Evolutionary conservation across 192 early-diverging fungal species (phyloP), one percentile per base, ranked within the genome.

Genomic region (Thamnidium elegans): DNA sequence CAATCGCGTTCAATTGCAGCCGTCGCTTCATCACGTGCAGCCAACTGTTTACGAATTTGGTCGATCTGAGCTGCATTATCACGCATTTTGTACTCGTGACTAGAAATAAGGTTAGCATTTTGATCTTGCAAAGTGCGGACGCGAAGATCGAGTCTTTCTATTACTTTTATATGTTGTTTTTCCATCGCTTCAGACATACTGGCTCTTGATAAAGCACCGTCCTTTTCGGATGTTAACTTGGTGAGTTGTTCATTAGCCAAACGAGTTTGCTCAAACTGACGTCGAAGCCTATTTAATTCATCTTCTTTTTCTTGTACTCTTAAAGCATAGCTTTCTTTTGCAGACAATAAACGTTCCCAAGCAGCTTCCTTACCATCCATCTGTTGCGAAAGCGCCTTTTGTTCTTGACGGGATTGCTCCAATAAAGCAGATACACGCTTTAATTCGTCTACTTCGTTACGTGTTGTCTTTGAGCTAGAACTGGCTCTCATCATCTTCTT

Each of bases 21-120:
- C 14, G 55, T 54, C 39, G 58, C 71, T 2, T 55, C 26, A 36
- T 66, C 48, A 30, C 66, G 55, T 11, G 68, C 62, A 17, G 51
- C 47, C 21, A 76, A 47, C 17, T 56, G 58, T 8, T 51, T 43
- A 13, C 55, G 44, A 14, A 76, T 11, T 11, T 58, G 55, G 46
- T 75, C 73, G 42, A 75, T 60, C 20, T 78, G 67, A 4, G 64
- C 46, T n/a, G 62, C 55, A 19, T 70, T 51, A 21, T 70, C 68
- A 7, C 62, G 42, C 21, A 58, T 23, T 15, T 45, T 53, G 9
- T 23, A 4, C 15, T 63, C 68, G 36, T 59, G 19, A 31, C 21
- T 39, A 4, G 21, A 11, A 44, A 17, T 45, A 2, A 14, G 32
- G 7, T 55, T 32, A n/a, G 23, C 42, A 10, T 44, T 32, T 10